phyloP scores from a whole-genome alignment of 148 eudicot genomes.

The Rhododendron mucronatum region DNA sequence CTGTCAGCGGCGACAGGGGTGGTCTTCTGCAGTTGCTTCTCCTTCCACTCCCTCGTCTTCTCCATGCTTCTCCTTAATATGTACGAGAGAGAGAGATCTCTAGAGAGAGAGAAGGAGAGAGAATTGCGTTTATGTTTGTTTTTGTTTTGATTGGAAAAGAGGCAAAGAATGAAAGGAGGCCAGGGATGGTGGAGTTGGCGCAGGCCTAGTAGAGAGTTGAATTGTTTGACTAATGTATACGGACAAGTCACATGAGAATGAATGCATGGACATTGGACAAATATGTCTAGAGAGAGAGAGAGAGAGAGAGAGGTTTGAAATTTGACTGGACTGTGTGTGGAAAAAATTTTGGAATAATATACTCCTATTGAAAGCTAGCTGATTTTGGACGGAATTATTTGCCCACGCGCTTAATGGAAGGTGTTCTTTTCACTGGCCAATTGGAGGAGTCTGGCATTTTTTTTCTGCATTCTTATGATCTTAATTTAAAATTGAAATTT shows the following conservation, averaged over 20 bases:
- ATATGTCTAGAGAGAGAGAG: neutral
- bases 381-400: neutral
- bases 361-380: neutral
- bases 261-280: neutral
- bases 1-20: neutral
- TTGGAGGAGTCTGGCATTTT: neutral
- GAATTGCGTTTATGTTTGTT: neutral
- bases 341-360: neutral
- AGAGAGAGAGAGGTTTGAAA: neutral
- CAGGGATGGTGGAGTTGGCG: neutral
- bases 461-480: too few species aligned
- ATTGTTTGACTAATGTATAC: neutral
- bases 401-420: neutral
- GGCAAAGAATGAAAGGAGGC: neutral
- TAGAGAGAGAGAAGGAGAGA: neutral
- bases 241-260: neutral
- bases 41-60: constrained; percentile 4
- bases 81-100: neutral
- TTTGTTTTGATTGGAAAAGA: neutral
- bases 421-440: neutral
- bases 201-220: neutral
- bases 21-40: constrained; percentile 2
- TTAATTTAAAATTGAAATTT: too few species aligned
- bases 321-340: neutral
- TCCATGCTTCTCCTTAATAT: neutral